Evolutionary conservation across 2,329 filamentous ascomycete genomes (phyloP), one percentile per base, ranked within the genome.

Genomic region (Aspergillus uvarum): DNA sequence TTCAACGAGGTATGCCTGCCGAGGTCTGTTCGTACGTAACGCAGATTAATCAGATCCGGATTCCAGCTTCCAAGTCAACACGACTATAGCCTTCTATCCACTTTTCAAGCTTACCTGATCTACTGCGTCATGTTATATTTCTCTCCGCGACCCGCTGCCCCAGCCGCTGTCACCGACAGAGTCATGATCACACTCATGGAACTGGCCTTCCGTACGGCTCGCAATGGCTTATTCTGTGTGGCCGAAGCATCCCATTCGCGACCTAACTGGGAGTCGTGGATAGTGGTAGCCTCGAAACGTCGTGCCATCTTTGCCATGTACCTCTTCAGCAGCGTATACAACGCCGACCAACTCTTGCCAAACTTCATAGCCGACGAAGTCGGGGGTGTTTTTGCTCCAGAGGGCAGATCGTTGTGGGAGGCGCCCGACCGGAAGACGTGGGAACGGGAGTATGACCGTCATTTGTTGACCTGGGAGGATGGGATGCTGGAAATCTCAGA

Each of bases 101-200:
- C 78, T 1, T 83, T 84, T 44, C 83, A 86, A 62, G 80, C 82
- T 0, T 84, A 83, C 65, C 70, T 86, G 2, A 75, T 85, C n/a
- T 84, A 84, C 60, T 68, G 76, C 2, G 77, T 85, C 67, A 72
- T 81, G 2, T 52, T 82, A 2, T 83, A 82, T 64, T 83, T 83
- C 56, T 68, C 68, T 0, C 63, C 75, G 47, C 53, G 14, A 1
- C 63, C 63, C 0, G 64, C 67, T 10, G 63, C 64, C n/a, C 51
- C 65, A 0, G 58, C 63, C 11, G 63, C 74, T 0, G 74, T 79
- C 35, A 68, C 79, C 5, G 77, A 79, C 12, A 73, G 78, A 12
- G 73, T 75, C 3, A 79, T 84, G 67, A 79, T 83, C 56, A 80
- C 79, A 11, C 74, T 85, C 1, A 82, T 84, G 68, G 79, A 82